Evolutionary conservation across 768 basidiomycete genomes (phyloP).

Genomic region (Pleurotus platypus): DNA sequence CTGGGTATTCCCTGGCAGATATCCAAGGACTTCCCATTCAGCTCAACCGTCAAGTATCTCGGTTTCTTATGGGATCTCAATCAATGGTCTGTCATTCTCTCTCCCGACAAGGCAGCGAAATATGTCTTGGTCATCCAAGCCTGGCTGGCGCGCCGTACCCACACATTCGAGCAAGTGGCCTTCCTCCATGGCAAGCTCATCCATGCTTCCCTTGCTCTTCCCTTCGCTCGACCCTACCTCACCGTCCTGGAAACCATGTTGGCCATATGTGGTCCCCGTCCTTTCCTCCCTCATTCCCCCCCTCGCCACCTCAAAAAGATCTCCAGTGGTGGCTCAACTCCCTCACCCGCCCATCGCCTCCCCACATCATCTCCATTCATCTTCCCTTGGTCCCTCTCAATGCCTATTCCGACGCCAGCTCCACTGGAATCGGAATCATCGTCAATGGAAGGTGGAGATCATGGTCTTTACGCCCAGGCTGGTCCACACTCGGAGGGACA

Average conservation of each 20-base stretch:
- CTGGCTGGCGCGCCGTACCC: conserved; percentile 19
- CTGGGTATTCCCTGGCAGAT: too few species aligned
- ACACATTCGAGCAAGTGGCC: conserved; percentile 28
- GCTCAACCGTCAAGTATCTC: too few species aligned
- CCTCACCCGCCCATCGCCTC: conserved; percentile 11
- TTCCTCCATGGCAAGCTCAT: conserved; percentile 37
- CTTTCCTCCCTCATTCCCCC: conserved; percentile 24
- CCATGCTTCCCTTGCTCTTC: conserved; percentile 26
- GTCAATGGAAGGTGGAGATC: conserved; percentile 27
- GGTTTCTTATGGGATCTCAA: too few species aligned
- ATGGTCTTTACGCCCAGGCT: conserved; percentile 26
- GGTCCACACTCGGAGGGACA: conserved; percentile 29
- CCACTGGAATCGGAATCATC: conserved; percentile 29
- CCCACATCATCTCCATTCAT: conserved; percentile 23
- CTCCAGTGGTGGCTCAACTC: conserved; percentile 30
- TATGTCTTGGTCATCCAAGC: conserved; percentile 22
- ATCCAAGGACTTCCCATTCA: too few species aligned
- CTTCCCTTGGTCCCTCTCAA: conserved; percentile 17
- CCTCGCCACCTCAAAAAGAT: conserved; percentile 14
- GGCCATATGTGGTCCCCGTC: conserved; percentile 18
- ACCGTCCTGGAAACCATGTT: conserved; percentile 36
- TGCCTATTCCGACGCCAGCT: conserved; percentile 42
- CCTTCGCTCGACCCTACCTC: conserved; percentile 32
- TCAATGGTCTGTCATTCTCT: too few species aligned
- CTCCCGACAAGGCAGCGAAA: conserved; percentile 5